Evolutionary conservation across 2,329 filamentous ascomycete species (phyloP).

Genomic region (Fusarium beomiforme): DNA sequence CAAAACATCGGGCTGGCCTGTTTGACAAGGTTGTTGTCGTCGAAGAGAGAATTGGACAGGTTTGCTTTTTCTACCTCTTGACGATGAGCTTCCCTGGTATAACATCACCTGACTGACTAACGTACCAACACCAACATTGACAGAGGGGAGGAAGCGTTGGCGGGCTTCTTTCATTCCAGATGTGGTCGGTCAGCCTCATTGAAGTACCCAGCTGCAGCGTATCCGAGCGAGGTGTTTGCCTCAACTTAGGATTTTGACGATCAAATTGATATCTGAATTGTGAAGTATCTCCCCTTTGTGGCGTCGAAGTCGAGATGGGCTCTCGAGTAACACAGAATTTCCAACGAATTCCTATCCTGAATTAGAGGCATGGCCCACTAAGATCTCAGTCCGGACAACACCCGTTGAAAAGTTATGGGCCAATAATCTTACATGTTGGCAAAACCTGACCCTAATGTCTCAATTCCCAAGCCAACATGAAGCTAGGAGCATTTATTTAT

Average conservation of each 20-base stretch:
- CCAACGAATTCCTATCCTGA: slow-evolving; percentile 10
- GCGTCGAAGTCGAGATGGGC: background rate
- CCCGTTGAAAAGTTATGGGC: background rate
- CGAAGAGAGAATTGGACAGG: background rate
- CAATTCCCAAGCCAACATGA: background rate
- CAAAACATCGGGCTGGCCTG: slow-evolving; percentile 35
- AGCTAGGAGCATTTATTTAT: background rate
- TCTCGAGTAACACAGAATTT: background rate
- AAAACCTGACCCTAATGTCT: background rate
- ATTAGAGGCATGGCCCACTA: slow-evolving; percentile 5
- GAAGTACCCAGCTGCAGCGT: background rate
- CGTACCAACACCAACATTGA: background rate
- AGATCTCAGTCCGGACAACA: background rate
- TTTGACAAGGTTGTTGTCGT: slow-evolving; percentile 1
- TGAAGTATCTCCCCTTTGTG: background rate
- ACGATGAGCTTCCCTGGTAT: background rate
- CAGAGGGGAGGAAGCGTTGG: background rate
- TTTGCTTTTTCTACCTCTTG: slow-evolving; percentile 4
- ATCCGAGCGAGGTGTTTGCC: background rate
- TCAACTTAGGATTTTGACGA: no score
- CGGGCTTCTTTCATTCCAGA: background rate
- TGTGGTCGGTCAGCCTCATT: background rate
- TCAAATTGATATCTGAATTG: background rate
- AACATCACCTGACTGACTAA: slow-evolving; percentile 1
- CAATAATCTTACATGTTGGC: slow-evolving; percentile 32